Conservation (phyloP, 108 stramenopile genomes). For the Licmophora abbreviata region DNA sequence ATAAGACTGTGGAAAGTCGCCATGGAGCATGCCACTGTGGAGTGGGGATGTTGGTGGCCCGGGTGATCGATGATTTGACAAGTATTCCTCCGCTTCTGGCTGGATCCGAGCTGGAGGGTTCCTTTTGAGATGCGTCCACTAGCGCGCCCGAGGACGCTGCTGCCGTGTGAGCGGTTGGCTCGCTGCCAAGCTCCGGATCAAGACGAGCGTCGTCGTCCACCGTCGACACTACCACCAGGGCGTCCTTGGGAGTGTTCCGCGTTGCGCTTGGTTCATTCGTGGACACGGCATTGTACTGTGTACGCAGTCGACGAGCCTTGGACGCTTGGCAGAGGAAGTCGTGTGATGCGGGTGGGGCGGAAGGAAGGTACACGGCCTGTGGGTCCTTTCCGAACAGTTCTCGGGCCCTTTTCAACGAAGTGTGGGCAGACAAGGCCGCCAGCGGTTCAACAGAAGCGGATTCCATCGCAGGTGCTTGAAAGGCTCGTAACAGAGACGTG, state of each 20-base stretch:
- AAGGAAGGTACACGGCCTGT: constrained; percentile 20
- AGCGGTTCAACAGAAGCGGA: background rate
- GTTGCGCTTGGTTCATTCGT: background rate
- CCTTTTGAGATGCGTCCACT: background rate
- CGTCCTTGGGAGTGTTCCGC: too few species aligned
- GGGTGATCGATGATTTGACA: background rate
- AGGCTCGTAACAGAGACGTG: background rate
- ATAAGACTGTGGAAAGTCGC: constrained; percentile 87
- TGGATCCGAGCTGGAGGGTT: background rate
- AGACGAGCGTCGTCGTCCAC: background rate
- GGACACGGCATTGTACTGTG: constrained; percentile 1
- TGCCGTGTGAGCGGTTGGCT: background rate
- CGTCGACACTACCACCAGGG: too few species aligned
- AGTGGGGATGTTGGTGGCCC: constrained; percentile 51
- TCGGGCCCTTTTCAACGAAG: constrained; percentile 28
- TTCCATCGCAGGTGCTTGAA: background rate
- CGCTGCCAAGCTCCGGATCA: background rate
- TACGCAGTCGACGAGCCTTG: constrained; percentile 17
- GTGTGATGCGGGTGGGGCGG: constrained; percentile 11
- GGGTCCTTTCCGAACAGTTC: constrained; percentile 22
- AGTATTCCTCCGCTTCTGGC: background rate
- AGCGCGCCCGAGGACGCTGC: background rate
- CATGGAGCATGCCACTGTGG: constrained; percentile 99
- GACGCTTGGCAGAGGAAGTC: constrained; percentile 14
- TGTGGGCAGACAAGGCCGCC: constrained; percentile 12